Conservation (phyloP, 345 rosid genomes). For the thale cress (Arabidopsis thaliana) region DNA sequence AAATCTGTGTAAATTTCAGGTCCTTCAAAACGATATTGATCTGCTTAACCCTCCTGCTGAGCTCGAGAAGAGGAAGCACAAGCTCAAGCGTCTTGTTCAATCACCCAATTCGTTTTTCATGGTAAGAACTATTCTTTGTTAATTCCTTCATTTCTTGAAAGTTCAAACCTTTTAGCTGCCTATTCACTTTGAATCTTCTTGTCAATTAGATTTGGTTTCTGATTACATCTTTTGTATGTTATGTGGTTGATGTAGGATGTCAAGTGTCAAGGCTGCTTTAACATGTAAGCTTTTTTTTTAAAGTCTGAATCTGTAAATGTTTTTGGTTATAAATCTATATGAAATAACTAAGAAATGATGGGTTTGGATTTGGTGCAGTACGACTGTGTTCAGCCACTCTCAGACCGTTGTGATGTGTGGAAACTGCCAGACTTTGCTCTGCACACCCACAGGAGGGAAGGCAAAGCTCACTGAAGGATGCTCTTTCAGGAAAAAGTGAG, state of each 20-base stretch:
- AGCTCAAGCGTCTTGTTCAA: slow-evolving; percentile 78
- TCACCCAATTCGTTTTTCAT: slow-evolving; percentile 75
- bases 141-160: background rate
- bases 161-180: background rate
- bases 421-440: slow-evolving; percentile 61
- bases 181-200: too few relatives aligned
- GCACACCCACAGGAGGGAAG: slow-evolving; percentile 68
- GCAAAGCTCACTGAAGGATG: slow-evolving; percentile 59
- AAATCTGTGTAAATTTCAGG: slow-evolving; percentile 39
- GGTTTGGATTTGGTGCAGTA: slow-evolving; percentile 44
- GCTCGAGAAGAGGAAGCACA: slow-evolving; percentile 78
- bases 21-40: slow-evolving; percentile 72
- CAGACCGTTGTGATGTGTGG: slow-evolving; percentile 65
- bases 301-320: background rate
- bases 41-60: slow-evolving; percentile 72
- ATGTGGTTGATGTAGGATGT: slow-evolving; percentile 50
- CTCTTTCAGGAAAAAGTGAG: slow-evolving; percentile 61
- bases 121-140: slow-evolving; percentile 40
- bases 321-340: background rate
- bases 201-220: background rate
- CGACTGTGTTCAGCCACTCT: slow-evolving; percentile 68
- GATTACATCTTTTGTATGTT: background rate
- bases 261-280: slow-evolving; percentile 66
- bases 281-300: slow-evolving; percentile 46
- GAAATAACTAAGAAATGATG: background rate